A percentile compares a stretch with the other conserved stretches of the same genome.
phyloP scores from a whole-genome alignment of 805 yeast species.

The Candida methanosorbosa region DNA sequence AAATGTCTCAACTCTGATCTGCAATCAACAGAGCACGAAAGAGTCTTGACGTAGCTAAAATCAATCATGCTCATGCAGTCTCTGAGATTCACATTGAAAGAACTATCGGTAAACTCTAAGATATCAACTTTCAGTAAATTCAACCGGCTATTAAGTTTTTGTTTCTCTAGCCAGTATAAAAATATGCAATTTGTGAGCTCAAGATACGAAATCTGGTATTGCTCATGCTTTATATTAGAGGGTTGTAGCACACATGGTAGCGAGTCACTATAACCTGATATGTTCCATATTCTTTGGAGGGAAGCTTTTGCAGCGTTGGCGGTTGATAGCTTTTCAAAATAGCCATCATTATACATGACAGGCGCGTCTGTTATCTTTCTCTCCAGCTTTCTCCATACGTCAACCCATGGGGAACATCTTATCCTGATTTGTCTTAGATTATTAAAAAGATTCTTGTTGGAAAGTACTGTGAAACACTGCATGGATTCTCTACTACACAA shows the following conservation, averaged over 20 bases:
- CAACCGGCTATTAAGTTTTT: no score
- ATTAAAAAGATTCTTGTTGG: not conserved
- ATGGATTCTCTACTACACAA: not conserved
- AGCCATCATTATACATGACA: not conserved
- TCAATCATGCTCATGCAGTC: not conserved
- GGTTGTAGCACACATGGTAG: not conserved
- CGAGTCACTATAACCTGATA: not conserved
- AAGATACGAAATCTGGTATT: not conserved
- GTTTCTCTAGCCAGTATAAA: not conserved
- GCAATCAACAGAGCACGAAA: conserved; percentile 1
- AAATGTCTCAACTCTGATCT: conserved; percentile 1
- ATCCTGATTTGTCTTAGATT: not conserved
- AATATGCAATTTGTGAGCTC: not conserved
- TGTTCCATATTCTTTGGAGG: not conserved
- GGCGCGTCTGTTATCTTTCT: not conserved
- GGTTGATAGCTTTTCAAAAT: not conserved
- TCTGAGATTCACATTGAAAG: not conserved
- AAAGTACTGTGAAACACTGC: not conserved
- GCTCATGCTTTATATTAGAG: no score
- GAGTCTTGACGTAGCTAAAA: not conserved
- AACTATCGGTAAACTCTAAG: not conserved
- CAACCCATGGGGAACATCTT: conserved; percentile 1
- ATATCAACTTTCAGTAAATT: conserved; percentile 1
- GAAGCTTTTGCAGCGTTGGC: not conserved
- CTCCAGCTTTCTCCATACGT: not conserved